phyloP scores from a whole-genome alignment of 1,284 basidiomycete genomes.

The Fistulina hepatica region DNA sequence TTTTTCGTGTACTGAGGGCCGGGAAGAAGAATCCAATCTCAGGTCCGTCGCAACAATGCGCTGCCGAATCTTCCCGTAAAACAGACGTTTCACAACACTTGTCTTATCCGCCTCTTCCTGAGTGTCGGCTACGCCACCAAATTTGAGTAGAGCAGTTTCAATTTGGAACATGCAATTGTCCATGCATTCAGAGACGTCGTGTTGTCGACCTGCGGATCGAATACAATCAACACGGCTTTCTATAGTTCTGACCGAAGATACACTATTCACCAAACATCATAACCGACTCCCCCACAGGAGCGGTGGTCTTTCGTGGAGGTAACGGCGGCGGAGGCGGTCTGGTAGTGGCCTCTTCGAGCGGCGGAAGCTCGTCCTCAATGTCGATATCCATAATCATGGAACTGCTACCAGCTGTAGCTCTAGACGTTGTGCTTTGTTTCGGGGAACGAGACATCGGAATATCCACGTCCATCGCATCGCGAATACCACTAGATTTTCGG shows the following conservation, averaged over 20 bases:
- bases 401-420: too few species aligned
- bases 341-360: too few species aligned
- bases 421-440: too few species aligned
- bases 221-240: constrained; percentile 3
- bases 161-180: constrained; percentile 99
- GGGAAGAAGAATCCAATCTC: constrained; percentile 34
- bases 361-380: too few species aligned
- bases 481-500: constrained; percentile 28
- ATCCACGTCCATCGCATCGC: constrained; percentile 37
- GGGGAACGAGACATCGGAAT: too few species aligned
- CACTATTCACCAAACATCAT: constrained; percentile 78
- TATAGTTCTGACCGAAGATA: too few species aligned
- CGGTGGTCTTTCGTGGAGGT: constrained; percentile 49
- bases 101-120: constrained; percentile 48
- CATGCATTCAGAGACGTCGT: constrained; percentile 97
- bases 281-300: constrained; percentile 49
- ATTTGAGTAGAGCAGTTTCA: constrained; percentile 79
- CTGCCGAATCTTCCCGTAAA: constrained; percentile 82
- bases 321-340: constrained; percentile 52
- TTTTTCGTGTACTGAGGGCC: constrained; percentile 65
- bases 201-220: constrained; percentile 69
- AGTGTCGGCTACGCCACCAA: constrained; percentile 28
- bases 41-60: constrained; percentile 42
- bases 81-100: constrained; percentile 79
- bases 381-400: too few species aligned